A percentile compares a stretch with the other conserved stretches of the same genome.
Evolutionary conservation across 345 rosid species (phyloP).

Genomic region (Pugionium dolabratum): DNA sequence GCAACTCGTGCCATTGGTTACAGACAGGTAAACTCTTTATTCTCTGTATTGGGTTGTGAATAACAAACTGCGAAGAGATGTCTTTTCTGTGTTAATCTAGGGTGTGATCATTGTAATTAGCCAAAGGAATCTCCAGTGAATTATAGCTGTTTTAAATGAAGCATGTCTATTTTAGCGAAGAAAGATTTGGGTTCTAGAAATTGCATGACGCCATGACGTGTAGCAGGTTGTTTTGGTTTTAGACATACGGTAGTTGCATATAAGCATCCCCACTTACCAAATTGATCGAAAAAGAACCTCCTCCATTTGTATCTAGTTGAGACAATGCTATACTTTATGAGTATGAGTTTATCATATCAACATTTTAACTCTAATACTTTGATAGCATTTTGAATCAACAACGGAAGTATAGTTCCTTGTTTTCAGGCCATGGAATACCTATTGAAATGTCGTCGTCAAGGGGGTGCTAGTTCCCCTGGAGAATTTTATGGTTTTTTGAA

Average conservation of each 20-base stretch:
- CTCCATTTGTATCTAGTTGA: conserved; percentile 10
- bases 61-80: neutral
- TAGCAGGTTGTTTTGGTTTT: neutral
- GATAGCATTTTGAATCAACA: conserved; percentile 9
- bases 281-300: neutral
- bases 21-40: conserved; percentile 60
- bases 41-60: conserved; percentile 6
- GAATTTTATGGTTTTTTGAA: conserved; percentile 70
- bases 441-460: conserved; percentile 54
- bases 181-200: neutral
- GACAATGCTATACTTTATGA: neutral
- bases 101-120: conserved; percentile 9
- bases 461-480: conserved; percentile 60
- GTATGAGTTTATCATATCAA: neutral
- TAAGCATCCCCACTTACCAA: neutral
- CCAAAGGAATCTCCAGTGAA: neutral
- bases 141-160: neutral
- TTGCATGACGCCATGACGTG: neutral
- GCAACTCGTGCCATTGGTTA: conserved; percentile 96
- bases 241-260: neutral
- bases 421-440: conserved; percentile 88
- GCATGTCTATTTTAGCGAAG: conserved; percentile 17
- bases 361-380: neutral
- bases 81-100: neutral
- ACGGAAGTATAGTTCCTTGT: conserved; percentile 13